phyloP scores from a whole-genome alignment of 345 rosid species.

The Corchorus capsularis region DNA sequence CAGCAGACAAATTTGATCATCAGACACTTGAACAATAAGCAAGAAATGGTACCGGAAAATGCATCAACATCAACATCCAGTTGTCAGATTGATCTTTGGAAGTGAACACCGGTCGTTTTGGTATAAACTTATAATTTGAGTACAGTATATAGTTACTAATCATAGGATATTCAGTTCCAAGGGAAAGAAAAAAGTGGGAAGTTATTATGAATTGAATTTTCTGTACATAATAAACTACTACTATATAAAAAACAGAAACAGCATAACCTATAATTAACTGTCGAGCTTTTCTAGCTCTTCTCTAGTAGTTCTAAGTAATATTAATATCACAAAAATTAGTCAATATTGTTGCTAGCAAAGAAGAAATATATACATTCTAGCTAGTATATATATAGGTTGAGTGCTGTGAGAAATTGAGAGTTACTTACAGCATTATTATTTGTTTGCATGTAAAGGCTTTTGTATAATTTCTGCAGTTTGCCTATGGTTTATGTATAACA shows the following conservation, averaged over 20 bases:
- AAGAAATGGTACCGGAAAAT: slow-evolving; percentile 39
- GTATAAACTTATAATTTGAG: slow-evolving; percentile 4
- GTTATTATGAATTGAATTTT: slow-evolving; percentile 28
- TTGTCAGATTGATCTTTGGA: slow-evolving; percentile 55
- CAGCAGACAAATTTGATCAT: slow-evolving; percentile 27
- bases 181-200: slow-evolving; percentile 1
- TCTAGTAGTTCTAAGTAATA: slow-evolving; percentile 20
- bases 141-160: slow-evolving; percentile 33
- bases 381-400: background rate
- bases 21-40: slow-evolving; percentile 38
- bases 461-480: background rate
- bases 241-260: background rate
- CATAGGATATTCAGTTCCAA: slow-evolving; percentile 33
- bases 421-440: slow-evolving; percentile 16
- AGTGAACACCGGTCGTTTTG: slow-evolving; percentile 28
- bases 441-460: slow-evolving; percentile 27
- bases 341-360: slow-evolving; percentile 7
- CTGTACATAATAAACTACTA: slow-evolving; percentile 43
- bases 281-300: slow-evolving; percentile 21
- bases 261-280: slow-evolving; percentile 24
- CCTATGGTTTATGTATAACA: slow-evolving; percentile 8
- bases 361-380: slow-evolving; percentile 7
- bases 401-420: slow-evolving; percentile 11
- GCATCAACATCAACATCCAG: slow-evolving; percentile 42
- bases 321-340: slow-evolving; percentile 1